Percentiles rank a stretch among this genome's conserved stretches.
These are phyloP conservation scores for Boletus pseudopeckii DNA, from an alignment of 768 basidiomycete species.

Conservation along the genomic window DNA sequence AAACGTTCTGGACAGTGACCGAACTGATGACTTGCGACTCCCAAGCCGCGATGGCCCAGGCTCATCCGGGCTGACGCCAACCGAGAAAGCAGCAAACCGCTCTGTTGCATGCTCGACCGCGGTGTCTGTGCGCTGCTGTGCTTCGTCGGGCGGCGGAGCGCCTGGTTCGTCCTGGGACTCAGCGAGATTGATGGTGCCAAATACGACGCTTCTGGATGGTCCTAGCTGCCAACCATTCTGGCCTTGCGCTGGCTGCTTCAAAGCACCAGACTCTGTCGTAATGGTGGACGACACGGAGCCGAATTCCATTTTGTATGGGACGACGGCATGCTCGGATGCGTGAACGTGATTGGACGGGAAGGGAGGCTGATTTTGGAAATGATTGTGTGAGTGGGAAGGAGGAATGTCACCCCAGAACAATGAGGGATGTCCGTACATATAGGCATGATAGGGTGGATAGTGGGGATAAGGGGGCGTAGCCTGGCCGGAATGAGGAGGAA, in stretches of 20 bases:
- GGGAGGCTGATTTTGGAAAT: constrained; percentile 19
- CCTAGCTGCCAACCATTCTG: constrained; percentile 8
- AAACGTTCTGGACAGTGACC: constrained; percentile 13
- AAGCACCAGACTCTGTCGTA: constrained; percentile 10
- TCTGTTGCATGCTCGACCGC: constrained; percentile 22
- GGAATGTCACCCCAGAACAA: constrained; percentile 36
- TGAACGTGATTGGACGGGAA: constrained; percentile 6
- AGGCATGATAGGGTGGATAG: constrained; percentile 34
- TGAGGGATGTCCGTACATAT: constrained; percentile 36
- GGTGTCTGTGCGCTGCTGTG: constrained; percentile 9
- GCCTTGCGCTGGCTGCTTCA: constrained; percentile 1
- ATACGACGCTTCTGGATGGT: constrained; percentile 38
- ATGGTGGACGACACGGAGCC: constrained; percentile 15
- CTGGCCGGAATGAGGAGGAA: constrained; percentile 24
- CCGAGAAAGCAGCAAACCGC: constrained; percentile 39
- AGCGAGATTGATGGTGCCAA: constrained; percentile 46
- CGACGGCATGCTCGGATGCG: constrained; percentile 12
- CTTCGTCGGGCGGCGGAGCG: neutral
- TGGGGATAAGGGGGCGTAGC: constrained; percentile 35
- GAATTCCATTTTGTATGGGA: constrained; percentile 13
- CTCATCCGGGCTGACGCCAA: constrained; percentile 43
- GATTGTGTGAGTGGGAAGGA: constrained; percentile 11
- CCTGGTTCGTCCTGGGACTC: constrained; percentile 16
- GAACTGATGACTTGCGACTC: constrained; percentile 26
- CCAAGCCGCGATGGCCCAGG: constrained; percentile 24